Conservation (phyloP, 352 stramenopile species). For the Hyaloperonospora brassicae region DNA sequence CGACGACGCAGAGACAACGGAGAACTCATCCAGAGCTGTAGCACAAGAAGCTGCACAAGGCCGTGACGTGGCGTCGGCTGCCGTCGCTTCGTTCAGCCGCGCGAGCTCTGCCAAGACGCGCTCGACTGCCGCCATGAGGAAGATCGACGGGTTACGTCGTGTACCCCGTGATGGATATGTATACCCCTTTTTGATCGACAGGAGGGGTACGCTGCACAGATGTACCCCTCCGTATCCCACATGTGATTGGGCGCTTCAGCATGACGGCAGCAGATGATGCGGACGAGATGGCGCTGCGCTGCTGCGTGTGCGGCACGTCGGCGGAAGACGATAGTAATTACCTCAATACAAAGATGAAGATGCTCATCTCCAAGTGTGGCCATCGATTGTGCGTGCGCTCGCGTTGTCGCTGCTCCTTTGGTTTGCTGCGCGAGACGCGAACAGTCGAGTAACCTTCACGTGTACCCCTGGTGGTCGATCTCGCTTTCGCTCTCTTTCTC, state of each 20-base stretch:
- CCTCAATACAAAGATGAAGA: constrained; percentile 89
- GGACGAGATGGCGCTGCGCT: constrained; percentile 73
- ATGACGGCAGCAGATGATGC: constrained; percentile 39
- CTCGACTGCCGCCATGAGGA: constrained; percentile 27
- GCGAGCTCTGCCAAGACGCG: constrained; percentile 33
- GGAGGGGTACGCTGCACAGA: background rate
- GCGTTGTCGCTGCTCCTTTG: background rate
- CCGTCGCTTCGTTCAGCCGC: constrained; percentile 21
- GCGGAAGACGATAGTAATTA: constrained; percentile 83
- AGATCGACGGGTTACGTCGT: background rate
- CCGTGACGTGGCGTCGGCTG: background rate
- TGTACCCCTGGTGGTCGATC: background rate
- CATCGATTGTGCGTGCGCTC: constrained; percentile 66
- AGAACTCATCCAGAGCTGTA: constrained; percentile 37
- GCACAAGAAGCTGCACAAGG: constrained; percentile 4
- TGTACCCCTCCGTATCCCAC: background rate
- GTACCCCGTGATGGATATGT: background rate
- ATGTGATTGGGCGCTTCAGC: background rate
- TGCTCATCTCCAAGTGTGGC: constrained; percentile 87
- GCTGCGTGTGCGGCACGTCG: constrained; percentile 84
- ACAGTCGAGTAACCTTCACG: constrained; percentile 1
- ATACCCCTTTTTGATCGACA: background rate
- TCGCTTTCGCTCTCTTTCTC: background rate
- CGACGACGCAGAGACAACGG: constrained; percentile 34
- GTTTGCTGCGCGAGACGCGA: background rate